These are phyloP conservation scores for Arthrobotrys entomopaga DNA, from an alignment of 2,329 filamentous ascomycete species.

Conservation along the genomic window DNA sequence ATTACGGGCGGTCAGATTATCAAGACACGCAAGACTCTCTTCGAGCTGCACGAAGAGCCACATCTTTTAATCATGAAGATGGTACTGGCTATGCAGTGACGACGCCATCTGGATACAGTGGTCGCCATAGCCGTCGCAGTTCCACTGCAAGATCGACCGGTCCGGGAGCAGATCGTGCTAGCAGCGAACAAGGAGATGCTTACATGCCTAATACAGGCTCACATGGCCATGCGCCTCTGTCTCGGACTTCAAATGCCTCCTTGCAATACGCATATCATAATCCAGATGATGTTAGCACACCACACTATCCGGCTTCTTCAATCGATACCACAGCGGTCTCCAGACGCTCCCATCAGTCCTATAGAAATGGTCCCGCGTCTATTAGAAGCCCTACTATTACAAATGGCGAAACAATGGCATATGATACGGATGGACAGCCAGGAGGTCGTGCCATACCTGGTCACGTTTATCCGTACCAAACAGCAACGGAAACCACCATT, in stretches of 20 bases:
- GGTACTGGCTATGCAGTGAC: conserved; percentile 7
- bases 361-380: conserved; percentile 28
- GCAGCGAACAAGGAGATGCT: conserved; percentile 47
- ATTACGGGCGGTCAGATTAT: conserved; percentile 37
- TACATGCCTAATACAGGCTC: conserved; percentile 41
- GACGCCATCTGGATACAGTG: conserved; percentile 14
- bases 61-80: conserved; percentile 44
- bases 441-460: background rate
- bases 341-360: conserved; percentile 37
- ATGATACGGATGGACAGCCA: conserved; percentile 40
- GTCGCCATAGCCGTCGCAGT: conserved; percentile 45
- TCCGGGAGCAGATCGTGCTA: conserved; percentile 16
- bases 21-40: conserved; percentile 39
- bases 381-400: conserved; percentile 24
- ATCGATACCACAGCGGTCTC: conserved; percentile 46
- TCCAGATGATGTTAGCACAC: conserved; percentile 32
- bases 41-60: conserved; percentile 27
- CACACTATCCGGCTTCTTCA: conserved; percentile 28
- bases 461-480: conserved; percentile 18
- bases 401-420: conserved; percentile 26
- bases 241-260: conserved; percentile 34
- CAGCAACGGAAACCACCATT: conserved; percentile 5
- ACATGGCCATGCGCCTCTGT: conserved; percentile 30
- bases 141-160: conserved; percentile 26
- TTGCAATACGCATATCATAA: conserved; percentile 37